Evolutionary conservation across 2,329 filamentous ascomycete species (phyloP), one percentile per base, ranked within the genome.

Genomic region (Cladobotryum mycophilum): DNA sequence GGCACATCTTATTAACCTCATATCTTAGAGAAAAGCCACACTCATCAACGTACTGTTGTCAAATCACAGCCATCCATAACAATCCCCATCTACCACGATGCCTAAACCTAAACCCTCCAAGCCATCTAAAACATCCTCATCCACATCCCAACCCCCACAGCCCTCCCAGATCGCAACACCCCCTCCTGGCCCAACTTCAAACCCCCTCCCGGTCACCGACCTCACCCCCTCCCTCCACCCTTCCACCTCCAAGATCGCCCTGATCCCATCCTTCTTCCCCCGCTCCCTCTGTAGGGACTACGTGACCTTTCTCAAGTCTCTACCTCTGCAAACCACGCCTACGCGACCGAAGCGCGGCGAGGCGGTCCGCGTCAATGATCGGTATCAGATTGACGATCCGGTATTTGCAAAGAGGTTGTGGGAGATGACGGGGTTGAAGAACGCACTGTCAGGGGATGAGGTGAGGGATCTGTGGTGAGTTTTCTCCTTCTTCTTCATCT

Each of bases 341-440:
- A 82, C 82, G 0, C 83, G 82, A 54, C 89, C 89, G 1, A 92
- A 88, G 66, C 84, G 82, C 54, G 89, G 88, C 44, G 85, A 93
- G 49, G 90, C 90, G 1, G 78, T 89, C 7, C 79, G 92, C 35
- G 87, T 96, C 43, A 96, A 96, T 65, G 92, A 96, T 65, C 82
- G 92, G 11, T 95, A 86, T 60, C 89, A 95, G 69, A 73, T 95
- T 17, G 74, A 90, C 25, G 91, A 96, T 69, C 69, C 80, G 25
- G 67, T 57, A 0, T 95, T 96, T 66, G 88, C 91, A 0, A 76
- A 82, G 60, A 74, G 78, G 49, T 68, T 96, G 13, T 97, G 91
- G 90, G 76, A 77, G 41, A 76, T 81, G 55, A 96, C 90, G 1
- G 86, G 85, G 0, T 68, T 97, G 56, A 83, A 78, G 59, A 80